Evolutionary conservation across 768 basidiomycete species (phyloP).

Genomic region (Guyanaporus albipodus): DNA sequence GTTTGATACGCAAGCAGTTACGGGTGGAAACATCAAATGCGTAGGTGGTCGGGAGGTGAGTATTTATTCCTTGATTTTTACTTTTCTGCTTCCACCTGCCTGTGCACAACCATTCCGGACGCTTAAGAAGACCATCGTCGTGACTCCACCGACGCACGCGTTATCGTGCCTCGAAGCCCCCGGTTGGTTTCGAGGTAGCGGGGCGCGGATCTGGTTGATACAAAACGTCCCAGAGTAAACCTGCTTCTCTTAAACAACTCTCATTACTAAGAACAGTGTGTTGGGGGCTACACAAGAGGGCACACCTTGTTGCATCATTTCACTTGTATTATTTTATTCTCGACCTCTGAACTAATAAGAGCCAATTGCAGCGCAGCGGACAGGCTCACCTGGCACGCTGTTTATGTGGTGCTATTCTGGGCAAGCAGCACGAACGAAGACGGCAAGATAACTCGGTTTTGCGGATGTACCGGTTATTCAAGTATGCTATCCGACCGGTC

Average conservation of each 20-base stretch:
- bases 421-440: slow-evolving; percentile 58
- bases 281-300: slow-evolving; percentile 87
- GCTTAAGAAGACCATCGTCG: slow-evolving; percentile 92
- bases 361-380: slow-evolving; percentile 45
- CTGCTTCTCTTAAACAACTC: slow-evolving; percentile 80
- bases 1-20: slow-evolving; percentile 60
- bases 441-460: slow-evolving; percentile 27
- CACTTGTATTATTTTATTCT: not conserved
- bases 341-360: slow-evolving; percentile 19
- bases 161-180: slow-evolving; percentile 47
- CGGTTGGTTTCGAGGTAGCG: slow-evolving; percentile 43
- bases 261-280: slow-evolving; percentile 63
- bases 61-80: slow-evolving; percentile 19
- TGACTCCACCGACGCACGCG: slow-evolving; percentile 52
- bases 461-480: slow-evolving; percentile 67
- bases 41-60: slow-evolving; percentile 44
- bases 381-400: slow-evolving; percentile 69
- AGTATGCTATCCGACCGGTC: slow-evolving; percentile 77
- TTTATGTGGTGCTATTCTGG: slow-evolving; percentile 79
- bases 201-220: slow-evolving; percentile 72
- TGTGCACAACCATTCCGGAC: slow-evolving; percentile 43
- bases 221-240: slow-evolving; percentile 82
- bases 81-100: slow-evolving; percentile 1
- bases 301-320: slow-evolving; percentile 47
- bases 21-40: slow-evolving; percentile 30